Conservation (phyloP, 2,329 filamentous ascomycete genomes). For the Phialophora tarda region DNA sequence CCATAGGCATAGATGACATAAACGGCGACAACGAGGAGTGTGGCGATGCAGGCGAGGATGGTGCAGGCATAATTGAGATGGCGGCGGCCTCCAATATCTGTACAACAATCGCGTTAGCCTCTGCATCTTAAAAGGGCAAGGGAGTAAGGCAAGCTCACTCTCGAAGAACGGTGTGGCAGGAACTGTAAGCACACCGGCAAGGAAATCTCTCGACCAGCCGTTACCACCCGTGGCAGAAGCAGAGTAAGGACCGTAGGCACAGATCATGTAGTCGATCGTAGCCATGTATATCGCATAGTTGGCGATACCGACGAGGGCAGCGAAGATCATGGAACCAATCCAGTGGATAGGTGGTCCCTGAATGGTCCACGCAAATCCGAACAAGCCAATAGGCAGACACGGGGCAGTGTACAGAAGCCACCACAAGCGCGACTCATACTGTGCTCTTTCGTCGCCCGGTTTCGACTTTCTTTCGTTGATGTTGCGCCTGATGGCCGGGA, state of each 20-base stretch:
- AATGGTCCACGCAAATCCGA: conserved; percentile 67
- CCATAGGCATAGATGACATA: conserved; percentile 72
- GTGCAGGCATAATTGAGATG: conserved; percentile 66
- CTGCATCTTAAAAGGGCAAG: conserved; percentile 9
- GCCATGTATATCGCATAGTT: conserved; percentile 70
- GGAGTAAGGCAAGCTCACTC: conserved; percentile 43
- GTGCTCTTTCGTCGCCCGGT: conserved; percentile 59
- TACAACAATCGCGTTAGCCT: conserved; percentile 2
- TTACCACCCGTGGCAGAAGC: conserved; percentile 71
- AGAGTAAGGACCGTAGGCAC: conserved; percentile 69
- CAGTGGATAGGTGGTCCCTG: conserved; percentile 63
- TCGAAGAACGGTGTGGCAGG: conserved; percentile 60
- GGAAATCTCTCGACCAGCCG: conserved; percentile 68
- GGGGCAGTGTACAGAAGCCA: conserved; percentile 66
- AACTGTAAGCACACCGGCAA: conserved; percentile 68
- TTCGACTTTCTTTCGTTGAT: conserved; percentile 53
- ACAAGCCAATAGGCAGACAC: conserved; percentile 65
- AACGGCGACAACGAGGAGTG: conserved; percentile 66
- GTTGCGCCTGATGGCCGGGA: conserved; percentile 61
- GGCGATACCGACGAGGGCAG: conserved; percentile 65
- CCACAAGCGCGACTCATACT: conserved; percentile 69
- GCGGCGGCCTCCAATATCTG: conserved; percentile 61
- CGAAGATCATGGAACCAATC: conserved; percentile 67
- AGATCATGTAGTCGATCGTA: conserved; percentile 69
- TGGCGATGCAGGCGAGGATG: conserved; percentile 67